Evolutionary conservation across 2,329 filamentous ascomycete genomes (phyloP), one percentile per base, ranked within the genome.

Genomic region (Cercospora beticola): DNA sequence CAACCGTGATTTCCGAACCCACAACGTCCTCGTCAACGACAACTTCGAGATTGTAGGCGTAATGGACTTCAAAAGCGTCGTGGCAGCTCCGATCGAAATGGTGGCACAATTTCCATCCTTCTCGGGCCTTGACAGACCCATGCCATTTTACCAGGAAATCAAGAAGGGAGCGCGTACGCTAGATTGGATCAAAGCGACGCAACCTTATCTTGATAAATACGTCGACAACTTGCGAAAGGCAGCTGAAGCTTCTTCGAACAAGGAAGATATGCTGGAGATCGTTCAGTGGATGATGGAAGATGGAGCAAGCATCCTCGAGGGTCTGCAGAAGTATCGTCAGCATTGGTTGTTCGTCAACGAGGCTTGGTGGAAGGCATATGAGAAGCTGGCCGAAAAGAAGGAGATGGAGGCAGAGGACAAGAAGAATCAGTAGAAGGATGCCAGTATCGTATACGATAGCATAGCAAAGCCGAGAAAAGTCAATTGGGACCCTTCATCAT

Each of bases 11-110:
- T 62, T 69, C 9, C 43, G 67, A 6, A 33, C 40, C 14, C 64
- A 67, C 60, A 69, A 69, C 30, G 64, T 69, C 3, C 61, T 69
- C 16, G 67, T 69, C 28, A 40, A 69, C 56, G 31, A 67, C n/a
- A 28, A 60, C 3, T 64, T 69, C 56, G 40, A 69, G 12, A 64
- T 69, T 43, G 33, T 69, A 6, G 67, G 54, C 16, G n/a, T 69
- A 9, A 67, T 69, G 14, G 67, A 64, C 49, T 28, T 69, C 36
- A 60, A 64, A 23, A 43, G 56, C 30, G 54, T 64, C 26, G 67
- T 69, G 43, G 52, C 56, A 1, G 67, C 67, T 8, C 60, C 67
- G 0, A 54, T 63, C 8, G 67, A 63, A 23, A 16, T 56, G 10
- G 67, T 62, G 5, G 67, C 64, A 6, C 64, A 66, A 12, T 33